Evolutionary conservation across 805 yeast species (phyloP).

Genomic region (Starmerella sp.): DNA sequence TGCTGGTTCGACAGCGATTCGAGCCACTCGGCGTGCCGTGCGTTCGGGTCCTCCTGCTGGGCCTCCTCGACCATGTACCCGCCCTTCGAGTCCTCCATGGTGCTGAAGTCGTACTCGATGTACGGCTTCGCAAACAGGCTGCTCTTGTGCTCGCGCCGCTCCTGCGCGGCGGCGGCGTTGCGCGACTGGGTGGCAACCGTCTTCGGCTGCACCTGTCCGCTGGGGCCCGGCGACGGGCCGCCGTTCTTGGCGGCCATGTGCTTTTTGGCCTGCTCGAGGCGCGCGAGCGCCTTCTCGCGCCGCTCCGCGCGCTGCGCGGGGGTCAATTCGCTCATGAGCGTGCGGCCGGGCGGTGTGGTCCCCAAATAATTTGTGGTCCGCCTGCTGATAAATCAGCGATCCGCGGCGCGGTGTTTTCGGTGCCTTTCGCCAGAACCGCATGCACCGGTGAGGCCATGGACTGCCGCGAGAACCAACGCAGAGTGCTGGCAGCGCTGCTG

Average conservation of each 20-base stretch:
- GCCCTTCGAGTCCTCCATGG: slow-evolving; percentile 80
- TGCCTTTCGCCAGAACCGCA: not conserved
- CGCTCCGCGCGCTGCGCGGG: slow-evolving; percentile 20
- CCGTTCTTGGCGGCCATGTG: slow-evolving; percentile 7
- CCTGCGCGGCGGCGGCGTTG: slow-evolving; percentile 12
- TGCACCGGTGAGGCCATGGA: slow-evolving; percentile 1
- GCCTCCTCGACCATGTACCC: slow-evolving; percentile 56
- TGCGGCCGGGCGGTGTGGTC: not conserved
- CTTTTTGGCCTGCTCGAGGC: slow-evolving; percentile 20
- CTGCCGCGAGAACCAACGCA: slow-evolving; percentile 19
- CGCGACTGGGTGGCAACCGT: slow-evolving; percentile 10
- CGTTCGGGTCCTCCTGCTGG: slow-evolving; percentile 8
- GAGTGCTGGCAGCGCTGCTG: slow-evolving; percentile 17
- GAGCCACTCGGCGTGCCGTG: slow-evolving; percentile 21
- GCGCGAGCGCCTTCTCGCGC: slow-evolving; percentile 20
- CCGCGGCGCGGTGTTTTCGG: not conserved
- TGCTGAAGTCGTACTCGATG: slow-evolving; percentile 57
- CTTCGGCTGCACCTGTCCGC: slow-evolving; percentile 3
- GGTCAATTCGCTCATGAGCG: slow-evolving; percentile 8
- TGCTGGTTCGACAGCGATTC: slow-evolving; percentile 29
- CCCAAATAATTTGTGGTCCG: not conserved
- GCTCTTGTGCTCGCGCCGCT: slow-evolving; percentile 6
- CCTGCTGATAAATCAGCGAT: not conserved
- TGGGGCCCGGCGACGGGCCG: not conserved
- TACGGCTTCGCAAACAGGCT: slow-evolving; percentile 25